phyloP scores from a whole-genome alignment of 164 flowering plant genomes.

The Kalanchoe fedtschenkoi region DNA sequence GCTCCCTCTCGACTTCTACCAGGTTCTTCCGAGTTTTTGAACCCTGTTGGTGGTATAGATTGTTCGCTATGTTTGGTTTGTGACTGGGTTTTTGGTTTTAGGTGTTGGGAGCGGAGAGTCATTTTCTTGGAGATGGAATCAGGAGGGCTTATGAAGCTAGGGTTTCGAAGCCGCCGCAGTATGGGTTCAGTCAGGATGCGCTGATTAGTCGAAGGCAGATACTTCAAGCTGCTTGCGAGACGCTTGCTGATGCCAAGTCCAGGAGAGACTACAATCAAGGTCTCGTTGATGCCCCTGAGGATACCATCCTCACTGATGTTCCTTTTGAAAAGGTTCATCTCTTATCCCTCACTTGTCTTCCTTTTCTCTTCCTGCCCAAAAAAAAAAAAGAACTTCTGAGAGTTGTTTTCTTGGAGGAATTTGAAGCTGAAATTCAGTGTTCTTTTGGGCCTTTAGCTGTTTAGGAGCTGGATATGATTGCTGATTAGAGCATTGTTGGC shows the following conservation, averaged over 20 bases:
- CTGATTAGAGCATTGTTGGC: background rate
- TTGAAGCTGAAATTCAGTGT: background rate
- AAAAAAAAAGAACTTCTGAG: background rate
- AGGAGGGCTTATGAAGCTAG: constrained; percentile 69
- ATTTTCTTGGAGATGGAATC: constrained; percentile 84
- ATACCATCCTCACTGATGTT: constrained; percentile 55
- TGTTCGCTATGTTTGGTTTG: background rate
- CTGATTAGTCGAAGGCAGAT: constrained; percentile 66
- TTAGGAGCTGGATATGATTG: background rate
- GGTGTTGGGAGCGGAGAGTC: constrained; percentile 71
- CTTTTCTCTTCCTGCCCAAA: background rate
- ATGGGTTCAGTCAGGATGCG: constrained; percentile 73
- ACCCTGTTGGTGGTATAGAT: no score
- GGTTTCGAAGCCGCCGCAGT: constrained; percentile 76
- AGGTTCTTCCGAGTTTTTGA: constrained; percentile 27
- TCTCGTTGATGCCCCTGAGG: constrained; percentile 50
- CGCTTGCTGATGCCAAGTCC: constrained; percentile 46
- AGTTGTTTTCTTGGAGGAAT: no score
- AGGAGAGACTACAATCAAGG: constrained; percentile 71
- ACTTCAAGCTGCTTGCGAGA: constrained; percentile 88
- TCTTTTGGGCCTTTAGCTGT: background rate
- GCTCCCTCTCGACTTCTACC: constrained; percentile 77
- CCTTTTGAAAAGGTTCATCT: constrained; percentile 75
- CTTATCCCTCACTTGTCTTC: background rate
- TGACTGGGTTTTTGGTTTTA: constrained; percentile 4